Evolutionary conservation across 208 protist species (phyloP), one percentile per base, ranked within the genome.

Genomic region (Trypanosoma cruzi): DNA sequence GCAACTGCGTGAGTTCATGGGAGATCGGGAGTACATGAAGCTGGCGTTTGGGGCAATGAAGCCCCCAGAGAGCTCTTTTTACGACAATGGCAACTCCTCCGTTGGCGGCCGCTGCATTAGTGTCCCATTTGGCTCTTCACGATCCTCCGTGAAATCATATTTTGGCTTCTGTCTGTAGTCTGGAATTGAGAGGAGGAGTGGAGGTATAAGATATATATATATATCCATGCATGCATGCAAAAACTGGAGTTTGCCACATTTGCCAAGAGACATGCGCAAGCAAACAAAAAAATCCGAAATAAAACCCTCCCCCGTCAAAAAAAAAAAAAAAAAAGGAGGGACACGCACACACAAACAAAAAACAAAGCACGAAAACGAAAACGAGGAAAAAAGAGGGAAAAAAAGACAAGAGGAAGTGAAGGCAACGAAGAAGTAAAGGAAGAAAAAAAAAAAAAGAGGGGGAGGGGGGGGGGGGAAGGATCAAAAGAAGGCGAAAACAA

Each of bases 31-130:
- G 10, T 80, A 82, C 42, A 75, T 90, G 68, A 81, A 71, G 50
- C 71, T 81, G 11, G 85, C 75, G 58, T 90, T 94, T 59, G 79
- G 82, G 32, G 88, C 84, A 4, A 90, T 94, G 75, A 73, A 70
- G 14, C 75, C 76, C 2, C 75, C 85, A 14, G 82, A 88, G 58
- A 68, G 34, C 63, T 20, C 75, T 11, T 8, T 79, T 18, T 79
- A 69, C 40, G 58, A 71, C 37, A 52, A n/a, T 42, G 31, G 4
- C 46, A 34, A 29, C 24, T 37, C 40, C 42, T 2, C 62, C 13
- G 63, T 32, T 5, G 63, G 72, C 53, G 64, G 72, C 22, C 65
- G 72, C 2, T 72, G 63, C 53, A 68, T 77, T 58, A 77, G 59
- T 64, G 67, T 71, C 52, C 70, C 70, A 22, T 70, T 75, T 40